Evolutionary conservation across 441 rosid genomes (phyloP).

Genomic region (Gossypium davidsonii): DNA sequence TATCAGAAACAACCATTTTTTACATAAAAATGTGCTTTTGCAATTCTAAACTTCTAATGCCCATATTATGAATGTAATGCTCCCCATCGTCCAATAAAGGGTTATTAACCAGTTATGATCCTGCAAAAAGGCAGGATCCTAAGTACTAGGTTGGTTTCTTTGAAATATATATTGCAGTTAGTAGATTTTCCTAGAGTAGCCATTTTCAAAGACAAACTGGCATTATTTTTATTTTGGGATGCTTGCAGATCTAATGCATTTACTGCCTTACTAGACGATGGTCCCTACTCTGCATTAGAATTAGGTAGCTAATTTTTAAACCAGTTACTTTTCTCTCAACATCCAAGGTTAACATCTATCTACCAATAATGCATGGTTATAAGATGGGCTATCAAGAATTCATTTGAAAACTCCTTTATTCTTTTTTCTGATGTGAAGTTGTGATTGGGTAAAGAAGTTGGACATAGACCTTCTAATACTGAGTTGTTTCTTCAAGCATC

Average conservation of each 20-base stretch:
- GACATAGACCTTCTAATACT: background rate
- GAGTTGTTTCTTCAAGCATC: background rate
- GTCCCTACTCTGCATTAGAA: background rate
- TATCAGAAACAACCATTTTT: background rate
- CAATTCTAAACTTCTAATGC: background rate
- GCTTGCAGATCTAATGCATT: constrained; percentile 4
- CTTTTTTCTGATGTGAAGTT: constrained; percentile 8
- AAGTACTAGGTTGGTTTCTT: background rate
- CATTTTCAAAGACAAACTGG: constrained; percentile 2
- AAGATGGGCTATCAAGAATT: constrained; percentile 2
- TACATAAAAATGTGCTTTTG: background rate
- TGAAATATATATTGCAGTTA: constrained; percentile 3
- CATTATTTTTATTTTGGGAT: background rate
- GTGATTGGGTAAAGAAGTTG: background rate
- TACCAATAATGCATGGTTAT: background rate
- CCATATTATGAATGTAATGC: background rate
- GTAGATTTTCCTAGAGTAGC: background rate
- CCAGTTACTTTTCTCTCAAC: background rate
- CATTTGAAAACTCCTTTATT: constrained; percentile 3
- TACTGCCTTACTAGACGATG: background rate
- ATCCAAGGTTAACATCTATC: background rate
- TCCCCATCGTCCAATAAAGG: background rate
- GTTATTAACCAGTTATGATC: constrained; percentile 8
- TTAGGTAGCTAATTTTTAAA: background rate
- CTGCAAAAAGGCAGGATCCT: constrained; percentile 10